Base-by-base conservation (phyloP, 1,284 basidiomycete genomes). In the Microbotryum violaceum region DNA sequence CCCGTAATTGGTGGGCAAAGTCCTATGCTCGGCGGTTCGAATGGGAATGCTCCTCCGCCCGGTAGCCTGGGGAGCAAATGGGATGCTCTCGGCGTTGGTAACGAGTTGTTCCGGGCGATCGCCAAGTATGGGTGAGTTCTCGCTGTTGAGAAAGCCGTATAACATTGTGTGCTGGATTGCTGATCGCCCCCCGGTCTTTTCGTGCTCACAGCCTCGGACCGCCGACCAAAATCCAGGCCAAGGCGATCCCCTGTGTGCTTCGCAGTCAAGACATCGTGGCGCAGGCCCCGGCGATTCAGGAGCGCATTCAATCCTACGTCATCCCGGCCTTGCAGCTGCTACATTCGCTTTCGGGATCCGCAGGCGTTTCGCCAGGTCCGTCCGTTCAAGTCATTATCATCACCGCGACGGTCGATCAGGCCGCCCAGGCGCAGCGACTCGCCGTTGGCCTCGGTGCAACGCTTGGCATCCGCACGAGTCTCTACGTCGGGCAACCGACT, bases 161-260 rank as follows among this genome's bases (percentile, higher is more conserved):
- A 45, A 51, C 54, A 61, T 51, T n/a, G 29, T 29, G 54, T 57
- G 23, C 69, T n/a, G 3, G 23, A 51, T 12, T 29, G 49, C 18
- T 27, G 8, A 42, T 27, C 27, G 27, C 49, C 20, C 49, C 49
- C 23, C 12, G 49, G 18, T 27, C 10, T 14, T 6, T 6, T 29
- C 33, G 44, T 18, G 27, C 21, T 21, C 21, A 1, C 53, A 93
- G 91, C 52, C 86, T 96, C 66, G 94, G 94, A 0, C 94, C 94
- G 6, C 94, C 94, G 6, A 97, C 97, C 77, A 98, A 97, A 80
- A 96, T 97, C 66, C 94, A 98, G 77, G 91, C 94, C 74, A 85
- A 93, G 58, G 92, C 94, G 48, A 80, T 98, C 59, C 94, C 94
- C 1, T 97, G 96, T 77, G 85, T 98, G 64, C 81, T 97, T 54